Base-by-base conservation (phyloP, 345 rosid species). In the Draba incana region DNA sequence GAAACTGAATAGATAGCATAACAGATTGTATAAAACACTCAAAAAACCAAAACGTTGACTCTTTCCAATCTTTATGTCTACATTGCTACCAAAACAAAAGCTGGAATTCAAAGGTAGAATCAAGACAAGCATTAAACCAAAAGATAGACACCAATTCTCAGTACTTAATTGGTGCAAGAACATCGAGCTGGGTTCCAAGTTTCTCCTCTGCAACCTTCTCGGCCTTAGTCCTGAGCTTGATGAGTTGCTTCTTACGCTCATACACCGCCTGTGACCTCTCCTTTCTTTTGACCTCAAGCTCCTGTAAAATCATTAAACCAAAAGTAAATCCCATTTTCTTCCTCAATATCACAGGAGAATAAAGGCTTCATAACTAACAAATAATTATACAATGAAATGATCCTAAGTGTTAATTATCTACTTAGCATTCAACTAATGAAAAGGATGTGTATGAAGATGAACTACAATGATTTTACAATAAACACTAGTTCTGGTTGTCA, bases 241-340 rank as follows among this genome's bases (percentile, higher is more conserved):
- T 78, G 63, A 92, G 72, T 64, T 87, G 92, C 85, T 92, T 92
- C 84, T 82, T 92, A 59, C 89, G 90, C 82, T 92, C 92, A 49
- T 92, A 92, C 12, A 61, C 67, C 11, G 81, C 75, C 72, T 84
- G 84, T 8, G 92, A 69, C 70, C 76, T 89, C 63, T 89, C 96
- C 82, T 92, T 89, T 74, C 96, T 89, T 81, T 84, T 89, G 44
- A 75, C 70, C 86, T 92, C 98, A 8, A 89, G 84, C 68, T 92
- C 98, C 98, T 86, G 80, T 16, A 43, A 10, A 51, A 14, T 5
- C 31, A 66, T 4, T 6, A 58, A 9, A 50, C 13, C 42, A 31
- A 23, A 11, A 0, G 7, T 63, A 6, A 57, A 56, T 55, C 14
- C 1, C 25, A 54, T 23, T 37, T 45, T 27, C 30, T 31, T n/a